Base-by-base conservation (phyloP, 108 stramenopile species). In the Bacterosira constricta region DNA sequence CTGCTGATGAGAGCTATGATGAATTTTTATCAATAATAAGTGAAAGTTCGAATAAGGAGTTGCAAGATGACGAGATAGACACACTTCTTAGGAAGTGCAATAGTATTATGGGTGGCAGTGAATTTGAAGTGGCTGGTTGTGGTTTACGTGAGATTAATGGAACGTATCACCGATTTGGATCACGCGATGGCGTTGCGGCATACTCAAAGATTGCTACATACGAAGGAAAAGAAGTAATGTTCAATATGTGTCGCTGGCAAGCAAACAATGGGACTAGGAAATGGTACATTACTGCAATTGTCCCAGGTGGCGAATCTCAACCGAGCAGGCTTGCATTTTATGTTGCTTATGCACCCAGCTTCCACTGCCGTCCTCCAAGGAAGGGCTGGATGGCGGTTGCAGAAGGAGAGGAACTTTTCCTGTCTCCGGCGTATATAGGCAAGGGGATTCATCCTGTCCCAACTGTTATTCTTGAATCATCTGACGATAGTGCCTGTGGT, bases 241-340 rank as follows among this genome's bases (percentile, higher is more conserved):
- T 67, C 17, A 27, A 17, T 17, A 67, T 67, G 15, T 50, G 51
- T 21, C 31, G 66, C 21, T 67, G 66, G 66, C 29, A 13, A 38
- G 66, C 49, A 0, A 21, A 50, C 21, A 67, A 67, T 42, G 66
- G 66, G 17, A 51, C 26, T 11, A 53, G 32, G 11, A 67, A 67
- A 50, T 67, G 66, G 66, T 67, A 67, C 51, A 67, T 67, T 23
- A 67, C 66, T 21, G 51, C 36, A 20, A 67, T 54, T 17, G 38
- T 26, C n/a, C 26, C 34, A 29, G 50, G 38, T n/a, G 20, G 21
- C 11, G 7, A 23, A 18, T 21, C 1, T 4, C 20, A 38, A 37
- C 36, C 20, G 17, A 53, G 15, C 18, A 53, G 53, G 36, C 31
- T 51, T 32, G 66, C 51, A 23, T 67, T 67, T 38, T 67, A 67